Evolutionary conservation across 2,329 filamentous ascomycete genomes (phyloP).

Genomic region (Aspergillus clavatus): DNA sequence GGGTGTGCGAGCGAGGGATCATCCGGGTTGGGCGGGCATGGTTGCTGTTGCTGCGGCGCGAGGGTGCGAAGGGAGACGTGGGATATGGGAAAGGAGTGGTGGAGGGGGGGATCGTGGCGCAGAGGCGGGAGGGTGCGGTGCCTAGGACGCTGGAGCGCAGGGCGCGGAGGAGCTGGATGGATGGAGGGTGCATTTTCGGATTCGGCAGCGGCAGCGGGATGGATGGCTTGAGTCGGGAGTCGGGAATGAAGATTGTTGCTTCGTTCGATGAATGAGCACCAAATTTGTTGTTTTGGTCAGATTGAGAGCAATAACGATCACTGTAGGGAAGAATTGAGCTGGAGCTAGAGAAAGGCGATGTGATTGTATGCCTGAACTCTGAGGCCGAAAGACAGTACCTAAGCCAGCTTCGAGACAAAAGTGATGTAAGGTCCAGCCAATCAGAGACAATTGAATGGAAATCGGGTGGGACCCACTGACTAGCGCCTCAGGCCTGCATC

Average conservation of each 20-base stretch:
- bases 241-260: too few species aligned
- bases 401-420: not conserved
- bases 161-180: slow-evolving; percentile 39
- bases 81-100: slow-evolving; percentile 4
- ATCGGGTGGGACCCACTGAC: too few species aligned
- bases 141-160: slow-evolving; percentile 33
- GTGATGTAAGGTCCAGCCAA: not conserved
- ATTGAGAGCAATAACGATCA: not conserved
- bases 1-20: slow-evolving; percentile 29
- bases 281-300: not conserved
- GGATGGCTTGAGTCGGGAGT: too few species aligned
- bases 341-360: not conserved
- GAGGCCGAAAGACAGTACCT: not conserved
- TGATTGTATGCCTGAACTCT: not conserved
- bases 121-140: slow-evolving; percentile 9
- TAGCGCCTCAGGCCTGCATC: too few species aligned
- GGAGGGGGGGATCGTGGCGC: slow-evolving; percentile 10
- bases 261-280: too few species aligned
- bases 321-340: not conserved
- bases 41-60: slow-evolving; percentile 23
- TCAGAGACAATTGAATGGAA: not conserved
- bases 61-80: slow-evolving; percentile 6
- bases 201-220: too few species aligned
- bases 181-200: slow-evolving; percentile 37
- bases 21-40: slow-evolving; percentile 26